Base-by-base conservation (phyloP, 2,329 filamentous ascomycete species). In the Ophiosphaerella herpotricha region DNA sequence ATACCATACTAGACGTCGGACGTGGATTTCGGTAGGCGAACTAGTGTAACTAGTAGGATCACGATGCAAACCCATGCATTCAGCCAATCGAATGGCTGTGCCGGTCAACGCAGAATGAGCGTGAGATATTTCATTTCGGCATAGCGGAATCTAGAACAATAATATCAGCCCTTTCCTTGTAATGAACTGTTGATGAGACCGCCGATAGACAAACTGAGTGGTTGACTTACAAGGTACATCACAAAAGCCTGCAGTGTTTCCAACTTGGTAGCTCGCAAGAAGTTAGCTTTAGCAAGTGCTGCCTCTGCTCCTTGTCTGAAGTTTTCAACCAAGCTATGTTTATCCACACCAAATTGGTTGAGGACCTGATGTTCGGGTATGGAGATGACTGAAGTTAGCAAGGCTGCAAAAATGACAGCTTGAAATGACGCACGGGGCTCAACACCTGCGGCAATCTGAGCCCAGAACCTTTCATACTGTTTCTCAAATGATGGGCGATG, bases 181-280 rank as follows among this genome's bases (percentile, higher is more conserved):
- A 18, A 39, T 13, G 4, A 39, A 8, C 14, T 1, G 7, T 23
- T 5, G 26, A 37, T n/a, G 7, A 36, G 7, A 9, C n/a, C 13
- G 12, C 16, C 24, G 37, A 26, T 16, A 21, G 4, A 16, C 5
- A 16, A 44, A 32, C 33, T 9, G 11, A 18, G 43, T 39, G 32
- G 18, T 29, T 7, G 33, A 76, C 81, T 73, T 70, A 88, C 85
- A 73, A 91, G 76, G 57, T 90, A 91, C 78, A 90, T 87, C 32
- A 91, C 83, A 60, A 91, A 87, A 1, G 86, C 87, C 66, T 91
- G 89, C 61, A 92, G 76, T 0, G 86, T 89, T 68, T 90, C 86
- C n/a, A 90, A 74, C 57, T 85, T 87, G 0, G 83, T 89, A 0
- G 87, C 90, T 32, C 85, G 78, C 32, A 91, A 71, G 50, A 91